Evolutionary conservation across 805 yeast genomes (phyloP), one percentile per base, ranked within the genome.

Genomic region (Candida ponderosae): DNA sequence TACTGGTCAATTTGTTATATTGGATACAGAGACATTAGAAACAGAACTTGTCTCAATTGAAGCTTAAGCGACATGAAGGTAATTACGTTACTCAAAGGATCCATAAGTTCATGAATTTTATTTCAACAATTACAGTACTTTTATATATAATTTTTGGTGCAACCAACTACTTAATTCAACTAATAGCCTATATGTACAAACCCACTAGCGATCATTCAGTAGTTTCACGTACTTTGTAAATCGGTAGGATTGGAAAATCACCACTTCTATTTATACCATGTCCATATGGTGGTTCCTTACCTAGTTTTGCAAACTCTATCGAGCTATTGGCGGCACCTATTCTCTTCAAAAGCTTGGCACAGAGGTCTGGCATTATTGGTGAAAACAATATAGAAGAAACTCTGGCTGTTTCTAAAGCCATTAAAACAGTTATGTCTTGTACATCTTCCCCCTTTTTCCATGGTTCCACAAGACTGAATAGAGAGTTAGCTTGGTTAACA

Each of bases 281-380:
- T 5, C 94, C 96, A 50, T 83, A 89, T 0, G 57, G 47, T 5
- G 54, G 38, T 53, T 86, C 96, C 0, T 66, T 59, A 0, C 86
- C 89, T 19, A 77, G 56, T 10, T 38, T 42, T 1, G 83, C 74
- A 48, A 45, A 68, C 3, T 64, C 61, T 6, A 67, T 30, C 32
- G 90, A 61, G 15, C 61, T 63, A 0, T 48, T 53, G 2, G 87
- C 53, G 2, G 87, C 94, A 11, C 68, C 73, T 36, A 90, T 54
- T 38, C 85, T 63, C 50, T 81, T 81, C 15, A 90, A 62, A 5
- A 86, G 61, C 10, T 61, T 58, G 0, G 50, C 43, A 0, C 95
- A 58, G 35, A 87, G 63, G 4, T 62, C 61, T 0, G 97, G 97
- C 30, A 84, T 76, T 19, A 90, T 66, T 2, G 96, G 86, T 40